Conservation (phyloP, 768 basidiomycete species). For the Termitomyces sp. region DNA sequence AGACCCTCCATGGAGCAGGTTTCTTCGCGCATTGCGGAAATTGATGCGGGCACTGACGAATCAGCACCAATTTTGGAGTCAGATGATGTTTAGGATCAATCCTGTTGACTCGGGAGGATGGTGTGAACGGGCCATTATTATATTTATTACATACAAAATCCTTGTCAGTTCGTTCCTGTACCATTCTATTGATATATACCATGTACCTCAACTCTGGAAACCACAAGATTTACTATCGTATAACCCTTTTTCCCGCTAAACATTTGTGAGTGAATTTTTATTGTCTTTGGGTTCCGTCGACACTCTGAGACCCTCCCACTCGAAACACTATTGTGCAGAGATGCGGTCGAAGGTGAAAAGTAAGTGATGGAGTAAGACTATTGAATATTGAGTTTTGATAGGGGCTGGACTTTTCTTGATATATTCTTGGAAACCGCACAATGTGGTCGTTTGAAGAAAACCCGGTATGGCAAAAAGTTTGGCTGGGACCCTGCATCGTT, state of each 20-base stretch:
- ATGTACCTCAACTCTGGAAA: not conserved
- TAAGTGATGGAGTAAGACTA: not conserved
- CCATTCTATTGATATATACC: not conserved
- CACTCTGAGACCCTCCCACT: not conserved
- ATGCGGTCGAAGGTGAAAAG: not conserved
- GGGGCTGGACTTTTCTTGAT: not conserved
- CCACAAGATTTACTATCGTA: not conserved
- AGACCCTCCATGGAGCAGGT: slow-evolving; percentile 38
- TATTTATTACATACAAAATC: not conserved
- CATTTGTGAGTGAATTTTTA: not conserved
- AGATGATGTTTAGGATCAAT: slow-evolving; percentile 10
- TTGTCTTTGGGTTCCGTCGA: not conserved
- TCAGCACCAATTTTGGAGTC: slow-evolving; percentile 2
- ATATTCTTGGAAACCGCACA: not conserved
- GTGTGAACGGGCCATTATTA: not conserved
- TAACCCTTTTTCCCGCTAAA: not conserved
- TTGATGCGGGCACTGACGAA: slow-evolving; percentile 10
- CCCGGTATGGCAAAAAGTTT: no score
- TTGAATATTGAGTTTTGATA: no score
- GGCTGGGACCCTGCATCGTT: not conserved
- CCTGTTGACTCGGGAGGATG: not conserved
- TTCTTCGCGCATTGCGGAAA: slow-evolving; percentile 17
- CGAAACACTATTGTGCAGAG: not conserved
- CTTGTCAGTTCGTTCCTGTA: not conserved
- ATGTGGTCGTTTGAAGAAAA: not conserved